Evolutionary conservation across 164 flowering plant species (phyloP).

Genomic region (Stephania japonica): DNA sequence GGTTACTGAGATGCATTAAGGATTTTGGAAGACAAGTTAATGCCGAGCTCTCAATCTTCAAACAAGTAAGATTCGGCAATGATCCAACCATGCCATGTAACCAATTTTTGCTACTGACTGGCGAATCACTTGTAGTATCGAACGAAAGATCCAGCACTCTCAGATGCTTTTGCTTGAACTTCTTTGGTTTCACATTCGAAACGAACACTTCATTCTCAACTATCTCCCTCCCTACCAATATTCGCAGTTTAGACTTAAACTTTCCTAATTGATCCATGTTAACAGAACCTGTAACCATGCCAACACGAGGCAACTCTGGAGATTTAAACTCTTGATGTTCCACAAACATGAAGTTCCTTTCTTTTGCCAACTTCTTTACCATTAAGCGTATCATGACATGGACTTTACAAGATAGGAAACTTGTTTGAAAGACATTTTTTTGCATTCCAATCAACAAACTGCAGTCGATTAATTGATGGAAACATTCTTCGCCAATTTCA

Average conservation of each 20-base stretch:
- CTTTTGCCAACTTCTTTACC: slow-evolving; percentile 2
- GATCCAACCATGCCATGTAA: background rate
- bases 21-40: slow-evolving; percentile 1
- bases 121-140: background rate
- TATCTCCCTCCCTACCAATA: background rate
- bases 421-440: background rate
- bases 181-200: background rate
- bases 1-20: background rate
- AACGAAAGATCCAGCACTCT: background rate
- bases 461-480: background rate
- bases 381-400: background rate
- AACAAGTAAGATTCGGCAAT: background rate
- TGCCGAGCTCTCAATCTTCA: background rate
- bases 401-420: background rate
- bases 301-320: background rate
- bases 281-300: background rate
- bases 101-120: background rate
- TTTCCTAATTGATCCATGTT: background rate
- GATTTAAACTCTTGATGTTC: background rate
- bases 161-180: background rate
- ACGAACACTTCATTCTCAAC: background rate
- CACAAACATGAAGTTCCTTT: background rate
- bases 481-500: slow-evolving; percentile 7
- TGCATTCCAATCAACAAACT: background rate
- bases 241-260: no score